Conservation (phyloP, 768 basidiomycete species). For the Leccinellum albellum region DNA sequence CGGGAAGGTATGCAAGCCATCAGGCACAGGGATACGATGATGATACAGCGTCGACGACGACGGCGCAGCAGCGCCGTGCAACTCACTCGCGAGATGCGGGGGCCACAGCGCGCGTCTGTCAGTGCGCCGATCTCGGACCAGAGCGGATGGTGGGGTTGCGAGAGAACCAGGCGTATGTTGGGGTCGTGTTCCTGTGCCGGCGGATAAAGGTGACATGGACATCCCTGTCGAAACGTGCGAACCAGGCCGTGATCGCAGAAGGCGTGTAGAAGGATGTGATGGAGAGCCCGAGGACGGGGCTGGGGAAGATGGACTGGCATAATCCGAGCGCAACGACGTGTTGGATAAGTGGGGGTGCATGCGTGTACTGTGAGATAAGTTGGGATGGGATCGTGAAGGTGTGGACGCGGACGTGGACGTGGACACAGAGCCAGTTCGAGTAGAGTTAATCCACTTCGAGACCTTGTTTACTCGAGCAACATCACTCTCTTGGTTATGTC, state of each 20-base stretch:
- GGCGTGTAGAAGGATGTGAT: background rate
- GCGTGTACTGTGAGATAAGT: background rate
- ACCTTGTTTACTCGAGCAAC: background rate
- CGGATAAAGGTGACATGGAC: background rate
- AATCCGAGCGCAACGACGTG: background rate
- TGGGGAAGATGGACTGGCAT: background rate
- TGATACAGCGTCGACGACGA: background rate
- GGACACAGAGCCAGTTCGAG: background rate
- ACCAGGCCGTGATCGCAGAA: background rate
- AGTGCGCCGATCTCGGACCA: slow-evolving; percentile 6
- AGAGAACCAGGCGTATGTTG: background rate
- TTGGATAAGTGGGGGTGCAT: slow-evolving; percentile 4
- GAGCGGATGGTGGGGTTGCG: background rate
- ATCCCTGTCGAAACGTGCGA: background rate
- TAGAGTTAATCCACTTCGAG: background rate
- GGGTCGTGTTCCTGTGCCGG: background rate
- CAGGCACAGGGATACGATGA: background rate
- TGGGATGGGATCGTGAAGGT: background rate
- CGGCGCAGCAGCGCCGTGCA: slow-evolving; percentile 6
- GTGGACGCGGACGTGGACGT: background rate
- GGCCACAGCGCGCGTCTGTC: slow-evolving; percentile 10
- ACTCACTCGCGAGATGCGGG: slow-evolving; percentile 25
- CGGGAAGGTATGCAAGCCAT: background rate
- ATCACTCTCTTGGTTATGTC: background rate
- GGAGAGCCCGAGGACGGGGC: background rate